Evolutionary conservation across 2,329 filamentous ascomycete genomes (phyloP).

Genomic region (Penicillium sp.): DNA sequence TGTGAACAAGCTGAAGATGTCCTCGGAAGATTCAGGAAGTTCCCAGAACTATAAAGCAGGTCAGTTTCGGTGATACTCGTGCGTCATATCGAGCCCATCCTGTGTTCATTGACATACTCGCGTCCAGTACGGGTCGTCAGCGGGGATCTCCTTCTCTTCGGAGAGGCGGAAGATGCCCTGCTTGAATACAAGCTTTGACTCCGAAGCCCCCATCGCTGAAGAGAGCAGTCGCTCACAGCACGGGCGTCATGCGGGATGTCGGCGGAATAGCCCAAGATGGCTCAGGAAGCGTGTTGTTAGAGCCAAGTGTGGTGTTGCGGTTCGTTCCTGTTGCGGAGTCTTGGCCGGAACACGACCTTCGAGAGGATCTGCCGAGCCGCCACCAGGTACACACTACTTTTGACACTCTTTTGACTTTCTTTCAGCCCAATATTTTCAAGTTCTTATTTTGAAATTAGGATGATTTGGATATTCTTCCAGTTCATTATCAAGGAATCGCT

Average conservation of each 20-base stretch:
- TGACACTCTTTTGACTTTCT: neutral
- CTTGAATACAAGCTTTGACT: conserved; percentile 98
- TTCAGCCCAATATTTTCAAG: neutral
- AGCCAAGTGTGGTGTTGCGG: conserved; percentile 11
- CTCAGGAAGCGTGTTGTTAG: neutral
- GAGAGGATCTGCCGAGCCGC: conserved; percentile 4
- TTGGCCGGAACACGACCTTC: conserved; percentile 14
- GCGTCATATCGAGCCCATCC: neutral
- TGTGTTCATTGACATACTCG: conserved; percentile 61
- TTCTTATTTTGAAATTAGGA: neutral
- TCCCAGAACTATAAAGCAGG: conserved; percentile 76
- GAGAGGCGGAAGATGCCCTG: conserved; percentile 95
- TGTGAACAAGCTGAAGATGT: conserved; percentile 95
- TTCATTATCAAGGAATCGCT: conserved; percentile 18
- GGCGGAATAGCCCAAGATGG: neutral
- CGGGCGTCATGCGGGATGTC: conserved; percentile 26
- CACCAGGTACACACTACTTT: neutral
- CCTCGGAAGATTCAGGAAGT: conserved; percentile 89
- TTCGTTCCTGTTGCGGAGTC: conserved; percentile 16
- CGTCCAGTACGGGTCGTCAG: conserved; percentile 89
- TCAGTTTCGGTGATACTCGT: conserved; percentile 19
- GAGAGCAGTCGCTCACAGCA: conserved; percentile 26
- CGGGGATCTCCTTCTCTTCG: conserved; percentile 82
- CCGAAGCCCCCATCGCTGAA: conserved; percentile 83
- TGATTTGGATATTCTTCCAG: conserved; percentile 4